Conservation (phyloP, 192 early-diverging fungal species). For the Backusella australiensis region DNA sequence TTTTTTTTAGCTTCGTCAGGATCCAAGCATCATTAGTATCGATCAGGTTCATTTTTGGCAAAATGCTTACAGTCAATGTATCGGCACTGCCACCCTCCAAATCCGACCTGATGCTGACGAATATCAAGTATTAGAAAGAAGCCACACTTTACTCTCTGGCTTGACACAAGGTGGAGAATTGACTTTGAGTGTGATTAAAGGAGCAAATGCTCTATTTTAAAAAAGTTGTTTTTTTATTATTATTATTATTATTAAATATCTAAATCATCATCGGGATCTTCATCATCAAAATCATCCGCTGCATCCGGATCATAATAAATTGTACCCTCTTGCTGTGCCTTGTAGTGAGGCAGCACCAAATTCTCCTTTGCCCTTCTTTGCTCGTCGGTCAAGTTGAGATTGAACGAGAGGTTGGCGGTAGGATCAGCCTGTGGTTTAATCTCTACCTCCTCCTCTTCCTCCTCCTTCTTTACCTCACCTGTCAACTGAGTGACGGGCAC, state of each 20-base stretch:
- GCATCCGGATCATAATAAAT: conserved; percentile 85
- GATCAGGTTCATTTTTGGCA: conserved; percentile 55
- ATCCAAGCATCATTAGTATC: conserved; percentile 43
- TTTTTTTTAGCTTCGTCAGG: conserved; percentile 32
- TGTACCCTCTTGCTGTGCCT: conserved; percentile 49
- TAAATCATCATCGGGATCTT: conserved; percentile 91
- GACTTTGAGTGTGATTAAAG: background rate
- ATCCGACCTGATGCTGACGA: conserved; percentile 48
- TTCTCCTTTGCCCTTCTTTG: conserved; percentile 72
- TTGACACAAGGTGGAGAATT: conserved; percentile 4
- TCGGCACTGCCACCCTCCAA: conserved; percentile 48
- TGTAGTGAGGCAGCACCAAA: conserved; percentile 79
- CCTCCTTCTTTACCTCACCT: background rate
- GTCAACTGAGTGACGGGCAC: conserved; percentile 11
- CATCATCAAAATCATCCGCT: conserved; percentile 87
- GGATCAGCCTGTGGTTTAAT: conserved; percentile 47
- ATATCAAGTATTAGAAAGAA: conserved; percentile 35
- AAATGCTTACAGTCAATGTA: conserved; percentile 46
- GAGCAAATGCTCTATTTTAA: background rate
- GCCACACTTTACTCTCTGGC: background rate
- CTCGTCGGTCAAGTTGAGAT: conserved; percentile 78
- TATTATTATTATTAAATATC: conserved; percentile 58
- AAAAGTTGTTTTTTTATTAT: background rate
- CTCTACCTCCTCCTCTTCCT: background rate
- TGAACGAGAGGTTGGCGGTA: conserved; percentile 82